These are phyloP conservation scores for Colletotrichum sp. DNA, from an alignment of 2,329 filamentous ascomycete genomes.

Conservation along the genomic window DNA sequence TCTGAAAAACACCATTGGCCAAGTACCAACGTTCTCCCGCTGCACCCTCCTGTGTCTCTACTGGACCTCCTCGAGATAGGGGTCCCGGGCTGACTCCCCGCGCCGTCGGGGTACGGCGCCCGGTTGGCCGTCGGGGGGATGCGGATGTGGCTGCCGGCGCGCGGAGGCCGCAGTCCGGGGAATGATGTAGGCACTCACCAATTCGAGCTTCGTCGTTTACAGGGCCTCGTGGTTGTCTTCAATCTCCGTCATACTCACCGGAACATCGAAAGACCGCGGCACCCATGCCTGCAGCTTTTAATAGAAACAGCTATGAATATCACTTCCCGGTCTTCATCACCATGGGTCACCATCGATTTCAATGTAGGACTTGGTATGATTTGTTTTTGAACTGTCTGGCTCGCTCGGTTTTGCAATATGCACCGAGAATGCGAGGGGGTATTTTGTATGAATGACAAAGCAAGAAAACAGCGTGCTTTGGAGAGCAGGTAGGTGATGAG, in stretches of 20 bases:
- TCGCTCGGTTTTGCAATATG: neutral
- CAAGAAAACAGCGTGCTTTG: neutral
- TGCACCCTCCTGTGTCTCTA: neutral
- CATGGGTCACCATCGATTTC: neutral
- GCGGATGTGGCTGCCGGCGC: neutral
- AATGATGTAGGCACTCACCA: neutral
- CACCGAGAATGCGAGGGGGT: neutral
- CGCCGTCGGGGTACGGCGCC: neutral
- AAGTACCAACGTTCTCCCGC: neutral
- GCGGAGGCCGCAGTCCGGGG: neutral
- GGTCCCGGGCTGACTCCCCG: neutral
- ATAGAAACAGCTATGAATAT: neutral
- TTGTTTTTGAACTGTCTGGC: neutral
- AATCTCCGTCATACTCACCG: neutral
- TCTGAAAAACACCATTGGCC: too few species aligned
- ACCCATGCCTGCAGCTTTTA: neutral
- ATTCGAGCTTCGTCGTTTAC: neutral
- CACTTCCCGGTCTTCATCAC: neutral
- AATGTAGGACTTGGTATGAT: neutral
- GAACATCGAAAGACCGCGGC: neutral
- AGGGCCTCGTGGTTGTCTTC: neutral
- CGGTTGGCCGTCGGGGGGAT: neutral
- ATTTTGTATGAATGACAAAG: slow-evolving; percentile 7
- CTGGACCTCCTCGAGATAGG: neutral
- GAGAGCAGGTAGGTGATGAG: neutral